Conservation (phyloP, 345 rosid genomes). For the Salix suchowensis region DNA sequence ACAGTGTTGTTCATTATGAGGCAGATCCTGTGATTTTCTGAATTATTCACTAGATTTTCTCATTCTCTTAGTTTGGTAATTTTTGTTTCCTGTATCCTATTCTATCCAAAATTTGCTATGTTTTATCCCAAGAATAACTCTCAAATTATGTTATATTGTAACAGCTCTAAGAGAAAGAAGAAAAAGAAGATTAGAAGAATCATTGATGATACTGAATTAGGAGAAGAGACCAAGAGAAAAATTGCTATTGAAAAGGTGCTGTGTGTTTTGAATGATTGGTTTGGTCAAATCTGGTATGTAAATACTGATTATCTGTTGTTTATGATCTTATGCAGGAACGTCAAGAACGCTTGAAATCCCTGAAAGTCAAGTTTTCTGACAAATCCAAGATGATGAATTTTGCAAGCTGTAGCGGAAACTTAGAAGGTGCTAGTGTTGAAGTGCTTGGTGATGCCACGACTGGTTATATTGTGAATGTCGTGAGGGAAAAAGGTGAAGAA, state of each 20-base stretch:
- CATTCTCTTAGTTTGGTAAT: not conserved
- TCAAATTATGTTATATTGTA: conserved; percentile 19
- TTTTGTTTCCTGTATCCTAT: not conserved
- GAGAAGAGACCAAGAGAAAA: conserved; percentile 93
- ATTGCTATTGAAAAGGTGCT: conserved; percentile 93
- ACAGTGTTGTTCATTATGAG: not conserved
- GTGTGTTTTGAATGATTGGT: conserved; percentile 2
- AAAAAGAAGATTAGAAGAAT: conserved; percentile 92
- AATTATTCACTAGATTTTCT: not conserved
- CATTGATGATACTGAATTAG: conserved; percentile 94
- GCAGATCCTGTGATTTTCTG: not conserved
- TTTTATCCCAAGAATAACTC: conserved; percentile 19
- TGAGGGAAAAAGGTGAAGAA: conserved; percentile 92
- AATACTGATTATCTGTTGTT: conserved; percentile 16
- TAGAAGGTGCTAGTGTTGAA: conserved; percentile 60
- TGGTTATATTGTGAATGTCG: conserved; percentile 95
- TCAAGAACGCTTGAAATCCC: conserved; percentile 86
- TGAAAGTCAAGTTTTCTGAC: conserved; percentile 64
- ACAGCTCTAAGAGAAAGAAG: conserved; percentile 59
- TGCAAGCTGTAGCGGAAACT: conserved; percentile 37
- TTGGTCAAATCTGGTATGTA: conserved; percentile 10
- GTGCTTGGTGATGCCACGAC: conserved; percentile 76
- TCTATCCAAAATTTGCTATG: not conserved
- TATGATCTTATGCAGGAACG: conserved; percentile 64
- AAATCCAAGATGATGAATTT: conserved; percentile 50